Evolutionary conservation across 2,329 filamentous ascomycete species (phyloP).

Genomic region (Penicillium hesseltinei): DNA sequence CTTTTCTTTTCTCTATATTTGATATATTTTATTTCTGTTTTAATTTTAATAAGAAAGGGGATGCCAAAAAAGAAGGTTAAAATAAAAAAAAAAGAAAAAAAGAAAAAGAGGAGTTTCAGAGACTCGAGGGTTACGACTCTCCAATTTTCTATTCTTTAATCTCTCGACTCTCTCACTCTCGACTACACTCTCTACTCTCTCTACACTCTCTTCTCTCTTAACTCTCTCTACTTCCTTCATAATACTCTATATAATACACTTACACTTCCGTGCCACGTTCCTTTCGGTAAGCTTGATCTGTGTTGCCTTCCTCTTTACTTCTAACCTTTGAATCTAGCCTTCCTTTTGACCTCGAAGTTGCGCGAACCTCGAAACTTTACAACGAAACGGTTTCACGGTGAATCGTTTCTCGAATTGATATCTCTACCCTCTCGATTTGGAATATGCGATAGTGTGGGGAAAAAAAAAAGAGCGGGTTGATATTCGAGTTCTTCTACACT

Average conservation of each 20-base stretch:
- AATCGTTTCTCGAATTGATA: background rate
- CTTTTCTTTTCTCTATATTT: background rate
- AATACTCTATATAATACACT: background rate
- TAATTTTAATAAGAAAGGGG: background rate
- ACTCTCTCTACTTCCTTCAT: background rate
- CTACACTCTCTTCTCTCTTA: constrained; percentile 1
- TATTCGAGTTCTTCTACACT: constrained; percentile 2
- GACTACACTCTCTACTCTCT: background rate
- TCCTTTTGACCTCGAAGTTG: constrained; percentile 1
- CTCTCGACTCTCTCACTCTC: background rate
- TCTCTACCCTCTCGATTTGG: constrained; percentile 1
- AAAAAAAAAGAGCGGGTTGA: background rate
- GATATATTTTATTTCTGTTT: background rate
- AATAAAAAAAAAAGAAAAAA: background rate
- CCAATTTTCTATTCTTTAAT: constrained; percentile 8
- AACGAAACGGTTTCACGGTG: background rate
- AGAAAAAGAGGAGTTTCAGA: background rate
- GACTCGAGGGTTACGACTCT: constrained; percentile 11
- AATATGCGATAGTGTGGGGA: constrained; percentile 29
- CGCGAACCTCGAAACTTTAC: constrained; percentile 1
- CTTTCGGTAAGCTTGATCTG: background rate
- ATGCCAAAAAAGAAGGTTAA: constrained; percentile 3
- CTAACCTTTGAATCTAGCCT: background rate
- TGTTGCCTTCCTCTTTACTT: background rate
- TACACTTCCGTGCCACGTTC: background rate